Conservation (phyloP, 2,329 filamentous ascomycete species). For the Fusarium phyllophilum region DNA sequence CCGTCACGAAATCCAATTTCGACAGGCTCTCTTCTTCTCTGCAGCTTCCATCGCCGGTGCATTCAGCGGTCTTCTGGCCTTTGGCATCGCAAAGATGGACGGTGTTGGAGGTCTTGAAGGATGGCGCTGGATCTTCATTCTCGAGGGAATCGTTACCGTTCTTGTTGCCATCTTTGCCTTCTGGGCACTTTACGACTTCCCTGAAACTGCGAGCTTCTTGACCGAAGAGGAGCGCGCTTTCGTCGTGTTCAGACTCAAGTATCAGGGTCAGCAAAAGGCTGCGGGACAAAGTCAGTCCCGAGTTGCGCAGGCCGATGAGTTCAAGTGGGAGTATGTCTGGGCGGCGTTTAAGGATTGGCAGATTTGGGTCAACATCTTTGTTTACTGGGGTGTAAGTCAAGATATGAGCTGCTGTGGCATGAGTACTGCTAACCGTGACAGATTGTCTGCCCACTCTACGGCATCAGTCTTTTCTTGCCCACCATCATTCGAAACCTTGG, state of each 20-base stretch:
- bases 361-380: constrained; percentile 69
- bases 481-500: constrained; percentile 71
- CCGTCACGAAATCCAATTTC: constrained; percentile 64
- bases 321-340: constrained; percentile 79
- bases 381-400: constrained; percentile 70
- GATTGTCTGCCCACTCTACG: constrained; percentile 65
- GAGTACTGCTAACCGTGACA: constrained; percentile 33
- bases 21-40: constrained; percentile 81
- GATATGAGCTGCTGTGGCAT: rapidly evolving
- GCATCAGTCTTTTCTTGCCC: constrained; percentile 69
- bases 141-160: constrained; percentile 76
- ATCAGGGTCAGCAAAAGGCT: constrained; percentile 61
- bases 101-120: constrained; percentile 68
- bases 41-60: constrained; percentile 83
- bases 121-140: constrained; percentile 75
- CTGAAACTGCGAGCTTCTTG: constrained; percentile 80
- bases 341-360: constrained; percentile 83
- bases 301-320: constrained; percentile 76
- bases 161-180: constrained; percentile 73
- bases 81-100: constrained; percentile 75
- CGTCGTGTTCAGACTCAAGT: constrained; percentile 75
- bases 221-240: constrained; percentile 75
- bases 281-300: constrained; percentile 32
- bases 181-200: constrained; percentile 82
- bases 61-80: constrained; percentile 78